Conservation (phyloP, 1,284 basidiomycete genomes). For the Boletellus deceptivus region DNA sequence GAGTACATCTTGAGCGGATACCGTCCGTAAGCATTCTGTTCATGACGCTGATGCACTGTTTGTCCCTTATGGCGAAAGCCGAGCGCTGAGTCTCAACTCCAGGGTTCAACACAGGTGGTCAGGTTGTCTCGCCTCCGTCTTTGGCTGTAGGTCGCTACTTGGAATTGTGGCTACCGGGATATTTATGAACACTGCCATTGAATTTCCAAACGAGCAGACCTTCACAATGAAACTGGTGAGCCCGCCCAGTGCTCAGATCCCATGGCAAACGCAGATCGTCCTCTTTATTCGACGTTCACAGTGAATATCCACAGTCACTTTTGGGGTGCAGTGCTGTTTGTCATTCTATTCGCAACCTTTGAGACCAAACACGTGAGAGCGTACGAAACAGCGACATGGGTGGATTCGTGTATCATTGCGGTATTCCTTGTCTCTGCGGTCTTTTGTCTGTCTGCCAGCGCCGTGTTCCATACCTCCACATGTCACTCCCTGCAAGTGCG, state of each 20-base stretch:
- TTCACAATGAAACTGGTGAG: slow-evolving; percentile 82
- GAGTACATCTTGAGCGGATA: slow-evolving; percentile 75
- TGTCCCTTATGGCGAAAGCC: slow-evolving; percentile 7
- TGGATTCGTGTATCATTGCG: slow-evolving; percentile 63
- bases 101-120: slow-evolving; percentile 64
- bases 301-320: slow-evolving; percentile 92
- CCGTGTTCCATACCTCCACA: slow-evolving; percentile 73
- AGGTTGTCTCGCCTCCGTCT: slow-evolving; percentile 67
- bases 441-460: slow-evolving; percentile 73
- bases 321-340: slow-evolving; percentile 70
- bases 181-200: slow-evolving; percentile 9
- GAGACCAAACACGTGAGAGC: slow-evolving; percentile 47
- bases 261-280: slow-evolving; percentile 11
- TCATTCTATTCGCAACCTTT: slow-evolving; percentile 56
- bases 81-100: slow-evolving; percentile 12
- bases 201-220: slow-evolving; percentile 45
- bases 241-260: slow-evolving; percentile 5
- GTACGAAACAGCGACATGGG: slow-evolving; percentile 54
- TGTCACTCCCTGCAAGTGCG: slow-evolving; percentile 72
- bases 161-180: slow-evolving; percentile 9
- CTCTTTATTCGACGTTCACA: slow-evolving; percentile 30
- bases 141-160: slow-evolving; percentile 59
- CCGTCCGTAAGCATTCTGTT: slow-evolving; percentile 48
- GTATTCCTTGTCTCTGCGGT: slow-evolving; percentile 74
- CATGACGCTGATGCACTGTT: slow-evolving; percentile 7